phyloP scores from a whole-genome alignment of 805 yeast species.

The Kodamaea fukazawae region DNA sequence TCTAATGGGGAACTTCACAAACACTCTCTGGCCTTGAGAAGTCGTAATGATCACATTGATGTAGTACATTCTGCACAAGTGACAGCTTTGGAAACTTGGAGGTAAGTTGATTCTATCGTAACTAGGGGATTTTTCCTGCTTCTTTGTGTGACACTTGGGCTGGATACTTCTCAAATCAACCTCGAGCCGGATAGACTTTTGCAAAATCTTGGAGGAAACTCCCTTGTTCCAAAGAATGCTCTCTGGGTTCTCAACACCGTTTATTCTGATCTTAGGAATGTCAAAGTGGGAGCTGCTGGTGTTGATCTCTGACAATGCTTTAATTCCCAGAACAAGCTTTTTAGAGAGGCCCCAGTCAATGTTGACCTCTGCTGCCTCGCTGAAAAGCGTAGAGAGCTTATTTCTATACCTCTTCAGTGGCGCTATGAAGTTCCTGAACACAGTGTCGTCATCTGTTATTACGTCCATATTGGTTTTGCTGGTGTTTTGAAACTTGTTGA shows the following conservation, averaged over 20 bases:
- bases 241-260: background rate
- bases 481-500: constrained; percentile 14
- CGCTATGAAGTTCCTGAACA: background rate
- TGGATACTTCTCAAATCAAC: constrained; percentile 2
- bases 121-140: background rate
- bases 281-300: constrained; percentile 4
- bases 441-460: constrained; percentile 1
- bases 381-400: background rate
- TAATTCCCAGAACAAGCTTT: constrained; percentile 2
- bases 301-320: constrained; percentile 1
- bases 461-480: background rate
- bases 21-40: constrained; percentile 2
- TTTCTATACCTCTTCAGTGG: background rate
- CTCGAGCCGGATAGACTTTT: background rate
- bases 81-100: constrained; percentile 8
- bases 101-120: constrained; percentile 5
- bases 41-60: constrained; percentile 1
- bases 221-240: background rate
- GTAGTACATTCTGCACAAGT: constrained; percentile 6
- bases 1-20: constrained; percentile 3
- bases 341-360: constrained; percentile 1
- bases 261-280: constrained; percentile 1
- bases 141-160: background rate
- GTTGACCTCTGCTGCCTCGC: constrained; percentile 1
- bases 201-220: background rate